Evolutionary conservation across 2,329 filamentous ascomycete species (phyloP), one percentile per base, ranked within the genome.

Genomic region (Claviceps paspali): DNA sequence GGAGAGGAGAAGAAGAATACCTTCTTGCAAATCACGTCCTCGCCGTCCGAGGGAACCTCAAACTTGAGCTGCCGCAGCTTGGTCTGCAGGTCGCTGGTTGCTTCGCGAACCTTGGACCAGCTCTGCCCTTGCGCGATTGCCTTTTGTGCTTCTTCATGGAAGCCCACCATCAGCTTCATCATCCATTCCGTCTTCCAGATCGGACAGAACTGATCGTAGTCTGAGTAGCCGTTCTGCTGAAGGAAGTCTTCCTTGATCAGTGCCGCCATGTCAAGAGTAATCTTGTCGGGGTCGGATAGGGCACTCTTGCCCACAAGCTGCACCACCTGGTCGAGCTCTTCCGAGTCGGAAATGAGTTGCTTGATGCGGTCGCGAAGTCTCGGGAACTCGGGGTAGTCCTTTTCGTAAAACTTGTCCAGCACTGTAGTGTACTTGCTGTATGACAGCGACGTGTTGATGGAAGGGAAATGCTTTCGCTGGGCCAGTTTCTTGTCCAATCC

Each of bases 131-230:
- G 85, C 5, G 82, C 72, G 54, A 98, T 74, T 6, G 85, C 86
- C 74, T 95, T 96, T 60, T 96, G 88, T 18, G 85, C 79, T 68
- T 98, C 91, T 53, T 98, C 92, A 58, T 95, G 85, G 74, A 88
- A 98, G 41, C 80, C 83, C 70, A 98, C 83, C 78, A 98, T 96
- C 46, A 85, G 81, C 74, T 93, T 95, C 91, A 98, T 98, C 91
- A 98, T 96, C 80, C 91, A 98, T 60, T 93, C 82, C 0, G 91
- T 98, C 79, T 98, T 98, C 91, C 91, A 98, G 54, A 98, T 74
- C 35, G 91, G 91, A 57, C 91, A 98, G 76, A 93, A 98, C 65
- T 96, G 87, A 57, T 98, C 91, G 59, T 98, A 96, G 62, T 96
- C 85, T 48, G 82, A 91, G 75, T 98, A 98, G 45, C 91, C 91